Conservation (phyloP, 2,329 filamentous ascomycete genomes). For the Penicillium sp. region DNA sequence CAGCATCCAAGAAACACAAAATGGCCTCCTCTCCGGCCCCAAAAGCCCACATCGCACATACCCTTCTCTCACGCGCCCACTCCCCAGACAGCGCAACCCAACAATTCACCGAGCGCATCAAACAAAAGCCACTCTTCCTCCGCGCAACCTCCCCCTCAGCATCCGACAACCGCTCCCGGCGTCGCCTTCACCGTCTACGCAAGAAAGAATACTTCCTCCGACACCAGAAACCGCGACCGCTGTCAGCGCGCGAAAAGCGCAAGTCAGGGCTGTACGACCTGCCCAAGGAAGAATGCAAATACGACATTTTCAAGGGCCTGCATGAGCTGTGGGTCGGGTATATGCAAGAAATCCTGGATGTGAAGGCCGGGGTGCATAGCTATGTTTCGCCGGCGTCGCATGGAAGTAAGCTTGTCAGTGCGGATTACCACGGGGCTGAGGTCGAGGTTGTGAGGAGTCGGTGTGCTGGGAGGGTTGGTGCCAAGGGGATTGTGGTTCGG, state of each 20-base stretch:
- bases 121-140: constrained; percentile 70
- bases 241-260: constrained; percentile 73
- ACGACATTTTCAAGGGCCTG: constrained; percentile 67
- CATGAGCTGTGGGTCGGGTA: constrained; percentile 76
- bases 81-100: constrained; percentile 60
- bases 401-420: constrained; percentile 61
- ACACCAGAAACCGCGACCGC: constrained; percentile 53
- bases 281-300: constrained; percentile 59
- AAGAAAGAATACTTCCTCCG: constrained; percentile 40
- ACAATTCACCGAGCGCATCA: constrained; percentile 74
- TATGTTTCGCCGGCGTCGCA: constrained; percentile 49
- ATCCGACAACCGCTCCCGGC: constrained; percentile 44
- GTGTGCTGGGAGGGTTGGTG: constrained; percentile 72
- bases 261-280: constrained; percentile 64
- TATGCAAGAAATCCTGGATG: constrained; percentile 67
- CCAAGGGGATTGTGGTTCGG: constrained; percentile 76
- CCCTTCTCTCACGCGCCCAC: constrained; percentile 69
- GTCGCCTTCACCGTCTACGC: constrained; percentile 45
- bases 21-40: constrained; percentile 19
- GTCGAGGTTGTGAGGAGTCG: constrained; percentile 73
- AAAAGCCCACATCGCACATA: constrained; percentile 45
- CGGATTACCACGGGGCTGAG: constrained; percentile 82
- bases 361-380: constrained; percentile 34
- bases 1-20: neutral
- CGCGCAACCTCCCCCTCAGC: constrained; percentile 62